Conservation (phyloP, 495 filamentous ascomycete species). For the Penicillium simplicissimum region DNA sequence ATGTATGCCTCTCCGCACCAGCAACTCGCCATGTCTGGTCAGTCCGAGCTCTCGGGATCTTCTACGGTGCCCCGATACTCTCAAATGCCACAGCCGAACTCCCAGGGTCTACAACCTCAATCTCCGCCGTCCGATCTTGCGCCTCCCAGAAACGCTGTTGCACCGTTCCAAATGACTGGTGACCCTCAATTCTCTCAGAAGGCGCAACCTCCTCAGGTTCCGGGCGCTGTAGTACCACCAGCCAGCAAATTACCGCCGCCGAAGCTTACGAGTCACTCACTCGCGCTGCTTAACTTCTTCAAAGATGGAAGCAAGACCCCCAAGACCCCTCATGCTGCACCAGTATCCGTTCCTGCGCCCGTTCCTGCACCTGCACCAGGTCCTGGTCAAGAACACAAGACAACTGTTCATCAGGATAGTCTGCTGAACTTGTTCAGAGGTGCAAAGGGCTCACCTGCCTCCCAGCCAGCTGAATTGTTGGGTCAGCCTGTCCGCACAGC, state of each 20-base stretch:
- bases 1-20: slow-evolving; percentile 10
- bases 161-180: slow-evolving; percentile 55
- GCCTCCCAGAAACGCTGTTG: slow-evolving; percentile 30
- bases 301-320: slow-evolving; percentile 48
- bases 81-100: slow-evolving; percentile 16
- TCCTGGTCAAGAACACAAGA: slow-evolving; percentile 24
- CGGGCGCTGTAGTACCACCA: slow-evolving; percentile 52
- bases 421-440: slow-evolving; percentile 40
- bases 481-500: slow-evolving; percentile 30
- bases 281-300: slow-evolving; percentile 64
- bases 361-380: slow-evolving; percentile 15
- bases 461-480: slow-evolving; percentile 39
- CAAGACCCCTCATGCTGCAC: slow-evolving; percentile 32
- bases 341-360: slow-evolving; percentile 21
- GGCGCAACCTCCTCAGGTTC: slow-evolving; percentile 37
- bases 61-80: slow-evolving; percentile 17
- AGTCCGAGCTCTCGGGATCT: slow-evolving; percentile 18
- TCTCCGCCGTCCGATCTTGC: slow-evolving; percentile 11
- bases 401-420: slow-evolving; percentile 44
- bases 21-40: slow-evolving; percentile 13
- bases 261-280: slow-evolving; percentile 63
- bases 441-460: slow-evolving; percentile 16
- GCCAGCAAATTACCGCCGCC: slow-evolving; percentile 60
- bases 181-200: slow-evolving; percentile 52
- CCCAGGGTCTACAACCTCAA: slow-evolving; percentile 12